These are phyloP conservation scores for Ogataea parapolymorpha DNA, from an alignment of 805 yeast genomes.

Conservation along the genomic window DNA sequence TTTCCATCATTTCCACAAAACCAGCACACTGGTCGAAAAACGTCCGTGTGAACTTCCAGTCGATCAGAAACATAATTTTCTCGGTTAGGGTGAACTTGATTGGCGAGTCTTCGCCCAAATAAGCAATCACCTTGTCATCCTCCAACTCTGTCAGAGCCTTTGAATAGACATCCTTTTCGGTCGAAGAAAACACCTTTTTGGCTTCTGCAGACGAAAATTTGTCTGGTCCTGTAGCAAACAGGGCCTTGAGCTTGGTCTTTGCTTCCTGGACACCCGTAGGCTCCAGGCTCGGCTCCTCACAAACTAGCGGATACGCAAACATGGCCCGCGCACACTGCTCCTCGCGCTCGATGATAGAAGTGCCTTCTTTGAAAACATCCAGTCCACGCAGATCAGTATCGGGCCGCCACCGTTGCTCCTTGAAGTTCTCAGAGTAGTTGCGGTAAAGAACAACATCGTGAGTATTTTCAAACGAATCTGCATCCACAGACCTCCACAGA, in stretches of 20 bases:
- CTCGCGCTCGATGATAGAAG: conserved; percentile 73
- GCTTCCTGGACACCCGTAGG: conserved; percentile 34
- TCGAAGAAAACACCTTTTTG: conserved; percentile 41
- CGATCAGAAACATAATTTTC: conserved; percentile 39
- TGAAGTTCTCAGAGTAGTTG: conserved; percentile 45
- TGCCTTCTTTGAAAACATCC: conserved; percentile 45
- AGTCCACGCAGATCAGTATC: conserved; percentile 26
- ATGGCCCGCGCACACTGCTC: conserved; percentile 44
- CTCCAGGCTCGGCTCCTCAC: conserved; percentile 11
- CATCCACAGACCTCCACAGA: conserved; percentile 57
- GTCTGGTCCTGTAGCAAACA: conserved; percentile 52
- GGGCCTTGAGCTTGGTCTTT: conserved; percentile 46
- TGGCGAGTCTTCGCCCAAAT: conserved; percentile 45
- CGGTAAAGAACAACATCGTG: conserved; percentile 30
- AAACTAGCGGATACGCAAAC: conserved; percentile 37
- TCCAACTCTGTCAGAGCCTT: conserved; percentile 51
- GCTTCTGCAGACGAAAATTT: conserved; percentile 47
- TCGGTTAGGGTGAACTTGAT: conserved; percentile 59
- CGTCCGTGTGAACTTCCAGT: conserved; percentile 35
- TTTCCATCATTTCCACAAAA: conserved; percentile 43
- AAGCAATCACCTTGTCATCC: conserved; percentile 53
- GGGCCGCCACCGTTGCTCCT: conserved; percentile 42
- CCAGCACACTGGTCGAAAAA: conserved; percentile 44
- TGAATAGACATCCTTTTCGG: conserved; percentile 45
- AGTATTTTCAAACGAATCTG: conserved; percentile 31